Conservation (phyloP, 345 rosid species). For the Reutealis trisperma region DNA sequence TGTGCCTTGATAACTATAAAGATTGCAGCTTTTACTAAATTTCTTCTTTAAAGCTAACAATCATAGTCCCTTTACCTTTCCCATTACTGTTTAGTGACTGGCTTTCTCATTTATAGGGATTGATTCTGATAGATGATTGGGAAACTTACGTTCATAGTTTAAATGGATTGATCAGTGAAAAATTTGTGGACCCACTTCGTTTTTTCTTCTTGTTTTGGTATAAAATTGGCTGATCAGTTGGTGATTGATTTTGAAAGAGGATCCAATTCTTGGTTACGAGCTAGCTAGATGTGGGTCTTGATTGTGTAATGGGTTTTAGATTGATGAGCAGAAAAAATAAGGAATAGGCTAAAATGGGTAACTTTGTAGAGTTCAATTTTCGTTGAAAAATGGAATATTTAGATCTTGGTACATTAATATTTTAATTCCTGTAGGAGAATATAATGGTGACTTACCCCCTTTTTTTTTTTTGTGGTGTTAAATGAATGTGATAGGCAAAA, state of each 20-base stretch:
- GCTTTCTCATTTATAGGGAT: not conserved
- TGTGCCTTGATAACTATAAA: not conserved
- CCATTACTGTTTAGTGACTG: too few species aligned
- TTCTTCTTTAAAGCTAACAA: too few species aligned
- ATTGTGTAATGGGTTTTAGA: not conserved
- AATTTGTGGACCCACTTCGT: not conserved
- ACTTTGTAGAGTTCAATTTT: not conserved
- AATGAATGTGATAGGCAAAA: conserved; percentile 10
- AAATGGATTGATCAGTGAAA: not conserved
- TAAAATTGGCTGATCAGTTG: conserved; percentile 3
- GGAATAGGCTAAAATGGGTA: not conserved
- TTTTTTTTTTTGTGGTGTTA: not conserved
- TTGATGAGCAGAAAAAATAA: not conserved
- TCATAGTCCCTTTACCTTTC: not conserved
- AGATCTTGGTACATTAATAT: not conserved
- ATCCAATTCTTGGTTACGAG: not conserved
- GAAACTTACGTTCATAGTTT: too few species aligned
- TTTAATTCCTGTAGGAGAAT: too few species aligned
- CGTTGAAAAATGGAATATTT: not conserved
- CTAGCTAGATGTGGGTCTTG: not conserved
- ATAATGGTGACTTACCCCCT: not conserved
- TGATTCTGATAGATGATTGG: not conserved
- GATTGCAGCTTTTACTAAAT: not conserved
- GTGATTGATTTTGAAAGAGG: not conserved
- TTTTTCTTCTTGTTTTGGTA: not conserved